Conservation (phyloP, 23 red algal genomes). For the Gracilaria domingensis region DNA sequence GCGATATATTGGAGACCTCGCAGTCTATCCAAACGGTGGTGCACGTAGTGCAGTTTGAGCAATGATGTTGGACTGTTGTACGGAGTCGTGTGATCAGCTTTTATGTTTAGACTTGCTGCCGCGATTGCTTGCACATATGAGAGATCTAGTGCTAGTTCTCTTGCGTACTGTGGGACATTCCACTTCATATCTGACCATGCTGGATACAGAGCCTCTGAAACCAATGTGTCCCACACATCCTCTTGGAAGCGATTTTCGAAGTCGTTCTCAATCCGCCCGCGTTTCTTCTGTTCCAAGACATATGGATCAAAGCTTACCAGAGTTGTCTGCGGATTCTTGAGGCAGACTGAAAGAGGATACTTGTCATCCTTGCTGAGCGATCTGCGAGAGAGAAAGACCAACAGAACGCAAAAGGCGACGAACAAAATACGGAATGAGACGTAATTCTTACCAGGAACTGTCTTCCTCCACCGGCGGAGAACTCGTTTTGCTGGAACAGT, state of each 20-base stretch:
- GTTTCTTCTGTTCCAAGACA: constrained; percentile 35
- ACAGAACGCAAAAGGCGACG: not conserved
- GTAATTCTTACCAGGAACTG: not conserved
- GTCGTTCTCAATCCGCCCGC: constrained; percentile 38
- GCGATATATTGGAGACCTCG: constrained; percentile 67
- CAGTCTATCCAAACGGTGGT: constrained; percentile 73
- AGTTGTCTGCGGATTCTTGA: not conserved
- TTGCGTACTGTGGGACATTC: constrained; percentile 58
- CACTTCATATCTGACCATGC: constrained; percentile 71
- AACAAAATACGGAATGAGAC: not conserved
- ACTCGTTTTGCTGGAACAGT: constrained; percentile 7
- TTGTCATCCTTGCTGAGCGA: not conserved
- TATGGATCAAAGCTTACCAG: constrained; percentile 38
- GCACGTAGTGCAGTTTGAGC: constrained; percentile 45
- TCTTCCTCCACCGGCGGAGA: constrained; percentile 24
- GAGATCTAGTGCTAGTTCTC: constrained; percentile 45
- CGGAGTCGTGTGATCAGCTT: not conserved
- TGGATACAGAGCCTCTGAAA: constrained; percentile 43
- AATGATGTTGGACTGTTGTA: constrained; percentile 29
- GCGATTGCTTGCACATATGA: constrained; percentile 41
- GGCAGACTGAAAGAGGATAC: constrained; percentile 4
- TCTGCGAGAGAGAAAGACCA: not conserved
- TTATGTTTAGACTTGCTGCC: not conserved
- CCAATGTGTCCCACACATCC: constrained; percentile 60
- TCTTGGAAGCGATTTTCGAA: constrained; percentile 66